Evolutionary conservation across 257 asterid genomes (phyloP).

Genomic region (Scutellaria galericulata): DNA sequence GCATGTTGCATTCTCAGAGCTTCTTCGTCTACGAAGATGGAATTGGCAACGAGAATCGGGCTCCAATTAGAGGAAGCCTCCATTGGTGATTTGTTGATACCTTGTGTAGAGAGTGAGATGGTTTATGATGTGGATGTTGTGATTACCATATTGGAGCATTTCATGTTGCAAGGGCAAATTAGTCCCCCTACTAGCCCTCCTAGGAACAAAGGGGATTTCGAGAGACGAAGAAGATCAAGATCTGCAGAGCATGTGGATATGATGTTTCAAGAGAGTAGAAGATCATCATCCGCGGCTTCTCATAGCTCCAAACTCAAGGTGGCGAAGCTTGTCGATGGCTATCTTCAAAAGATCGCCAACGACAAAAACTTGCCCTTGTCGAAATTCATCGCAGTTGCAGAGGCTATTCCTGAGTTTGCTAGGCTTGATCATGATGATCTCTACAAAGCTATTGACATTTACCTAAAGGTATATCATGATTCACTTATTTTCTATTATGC

Average conservation of each 20-base stretch:
- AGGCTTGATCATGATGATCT: constrained; percentile 90
- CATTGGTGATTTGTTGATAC: constrained; percentile 68
- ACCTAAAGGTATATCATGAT: constrained; percentile 64
- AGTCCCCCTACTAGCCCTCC: constrained; percentile 77
- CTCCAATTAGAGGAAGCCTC: constrained; percentile 82
- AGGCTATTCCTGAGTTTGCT: constrained; percentile 71
- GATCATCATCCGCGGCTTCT: constrained; percentile 86
- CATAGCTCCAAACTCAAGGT: constrained; percentile 82
- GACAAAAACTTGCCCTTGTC: constrained; percentile 60
- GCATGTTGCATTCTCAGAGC: constrained; percentile 73
- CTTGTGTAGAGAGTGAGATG: constrained; percentile 43
- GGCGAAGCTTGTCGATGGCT: constrained; percentile 78
- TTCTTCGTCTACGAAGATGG: constrained; percentile 71
- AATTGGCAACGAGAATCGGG: constrained; percentile 63
- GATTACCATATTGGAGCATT: constrained; percentile 64
- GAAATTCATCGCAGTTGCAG: constrained; percentile 69
- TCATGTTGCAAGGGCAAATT: constrained; percentile 74
- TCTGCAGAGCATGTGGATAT: constrained; percentile 70
- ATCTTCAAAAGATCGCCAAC: constrained; percentile 67
- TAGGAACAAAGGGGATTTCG: constrained; percentile 47
- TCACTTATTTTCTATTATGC: too few relatives aligned
- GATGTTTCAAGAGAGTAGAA: constrained; percentile 72
- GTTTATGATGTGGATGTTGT: constrained; percentile 70
- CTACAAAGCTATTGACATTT: constrained; percentile 83
- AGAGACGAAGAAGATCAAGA: constrained; percentile 64